These are phyloP conservation scores for Diplodia seriata DNA, from an alignment of 2,329 filamentous ascomycete genomes.

Conservation along the genomic window DNA sequence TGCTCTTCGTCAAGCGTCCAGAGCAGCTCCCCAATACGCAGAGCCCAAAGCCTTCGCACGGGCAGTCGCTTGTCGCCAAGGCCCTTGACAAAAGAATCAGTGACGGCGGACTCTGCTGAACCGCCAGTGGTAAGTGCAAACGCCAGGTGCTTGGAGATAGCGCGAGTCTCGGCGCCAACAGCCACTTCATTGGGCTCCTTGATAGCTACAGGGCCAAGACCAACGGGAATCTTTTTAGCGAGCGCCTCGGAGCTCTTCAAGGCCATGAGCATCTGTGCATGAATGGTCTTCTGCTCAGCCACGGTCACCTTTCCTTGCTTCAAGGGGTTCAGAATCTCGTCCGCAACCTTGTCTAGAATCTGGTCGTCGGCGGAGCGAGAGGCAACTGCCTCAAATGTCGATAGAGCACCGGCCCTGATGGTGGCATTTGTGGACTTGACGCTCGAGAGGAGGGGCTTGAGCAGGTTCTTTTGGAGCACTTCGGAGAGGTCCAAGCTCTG, in stretches of 20 bases:
- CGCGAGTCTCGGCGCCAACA: conserved; percentile 74
- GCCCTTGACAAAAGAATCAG: conserved; percentile 80
- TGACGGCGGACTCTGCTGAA: conserved; percentile 68
- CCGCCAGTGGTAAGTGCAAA: conserved; percentile 67
- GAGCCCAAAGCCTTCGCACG: conserved; percentile 79
- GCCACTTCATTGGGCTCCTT: conserved; percentile 93
- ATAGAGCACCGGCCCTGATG: conserved; percentile 77
- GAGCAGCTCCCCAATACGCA: conserved; percentile 75
- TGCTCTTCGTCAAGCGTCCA: conserved; percentile 61
- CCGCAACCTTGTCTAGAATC: conserved; percentile 70
- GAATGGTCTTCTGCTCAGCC: conserved; percentile 81
- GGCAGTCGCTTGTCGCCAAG: conserved; percentile 82
- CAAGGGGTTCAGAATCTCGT: conserved; percentile 79
- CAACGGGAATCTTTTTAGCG: conserved; percentile 70
- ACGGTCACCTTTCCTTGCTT: conserved; percentile 84
- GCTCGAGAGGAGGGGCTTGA: conserved; percentile 89
- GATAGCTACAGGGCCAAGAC: conserved; percentile 70
- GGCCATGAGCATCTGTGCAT: conserved; percentile 79
- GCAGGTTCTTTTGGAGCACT: conserved; percentile 71
- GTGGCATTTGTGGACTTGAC: conserved; percentile 85
- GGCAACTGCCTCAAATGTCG: conserved; percentile 76
- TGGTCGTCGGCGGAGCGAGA: conserved; percentile 64
- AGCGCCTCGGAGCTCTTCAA: conserved; percentile 67
- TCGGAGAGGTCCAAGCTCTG: conserved; percentile 77
- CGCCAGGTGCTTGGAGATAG: conserved; percentile 70